Conservation (phyloP, 2,329 filamentous ascomycete genomes). For the Pseudogymnoascus sp. region DNA sequence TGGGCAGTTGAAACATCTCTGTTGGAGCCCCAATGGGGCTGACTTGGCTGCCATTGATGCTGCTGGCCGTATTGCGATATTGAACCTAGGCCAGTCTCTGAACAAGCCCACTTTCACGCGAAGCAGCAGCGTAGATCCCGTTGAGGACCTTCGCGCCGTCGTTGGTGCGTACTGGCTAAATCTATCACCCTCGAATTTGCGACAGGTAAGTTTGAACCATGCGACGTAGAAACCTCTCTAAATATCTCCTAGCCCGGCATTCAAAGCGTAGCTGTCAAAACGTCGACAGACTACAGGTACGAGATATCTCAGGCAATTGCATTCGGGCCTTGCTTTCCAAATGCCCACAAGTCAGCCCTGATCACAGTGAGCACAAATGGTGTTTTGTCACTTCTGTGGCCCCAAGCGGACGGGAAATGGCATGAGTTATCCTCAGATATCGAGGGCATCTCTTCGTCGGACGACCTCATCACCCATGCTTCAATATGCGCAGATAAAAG, state of each 20-base stretch:
- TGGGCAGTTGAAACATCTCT: conserved; percentile 67
- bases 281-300: conserved; percentile 56
- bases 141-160: conserved; percentile 67
- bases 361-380: conserved; percentile 70
- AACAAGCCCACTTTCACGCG: conserved; percentile 61
- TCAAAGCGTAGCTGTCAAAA: conserved; percentile 56
- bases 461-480: conserved; percentile 74
- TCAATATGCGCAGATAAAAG: conserved; percentile 67
- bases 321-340: conserved; percentile 65
- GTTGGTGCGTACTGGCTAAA: conserved; percentile 81
- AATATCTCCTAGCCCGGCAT: conserved; percentile 34
- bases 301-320: conserved; percentile 57
- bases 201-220: conserved; percentile 21
- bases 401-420: conserved; percentile 64
- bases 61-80: conserved; percentile 66
- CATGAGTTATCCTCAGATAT: conserved; percentile 66
- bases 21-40: conserved; percentile 65
- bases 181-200: conserved; percentile 20
- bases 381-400: conserved; percentile 66
- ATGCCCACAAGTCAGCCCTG: conserved; percentile 61
- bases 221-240: background rate
- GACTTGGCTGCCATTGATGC: conserved; percentile 81
- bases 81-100: conserved; percentile 61
- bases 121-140: conserved; percentile 55
- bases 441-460: conserved; percentile 61